phyloP scores from a whole-genome alignment of 345 rosid species.

The Eutrema japonicum region DNA sequence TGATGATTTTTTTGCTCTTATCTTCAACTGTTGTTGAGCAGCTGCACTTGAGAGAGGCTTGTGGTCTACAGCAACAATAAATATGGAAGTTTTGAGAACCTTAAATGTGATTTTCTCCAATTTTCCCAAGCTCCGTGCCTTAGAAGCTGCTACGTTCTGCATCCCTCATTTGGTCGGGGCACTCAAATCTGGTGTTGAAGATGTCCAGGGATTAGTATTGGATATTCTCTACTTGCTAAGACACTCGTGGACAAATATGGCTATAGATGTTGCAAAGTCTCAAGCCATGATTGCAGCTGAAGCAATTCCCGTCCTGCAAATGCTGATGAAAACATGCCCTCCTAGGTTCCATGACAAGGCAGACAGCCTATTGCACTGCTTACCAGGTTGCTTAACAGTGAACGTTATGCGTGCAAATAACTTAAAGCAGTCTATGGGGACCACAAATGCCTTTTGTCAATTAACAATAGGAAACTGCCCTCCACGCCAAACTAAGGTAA shows the following conservation, averaged over 20 bases:
- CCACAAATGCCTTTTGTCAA: constrained; percentile 82
- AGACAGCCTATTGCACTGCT: constrained; percentile 81
- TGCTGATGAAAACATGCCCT: constrained; percentile 81
- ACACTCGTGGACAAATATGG: constrained; percentile 85
- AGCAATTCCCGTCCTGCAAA: constrained; percentile 81
- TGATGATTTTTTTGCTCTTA: not conserved
- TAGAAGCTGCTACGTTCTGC: constrained; percentile 90
- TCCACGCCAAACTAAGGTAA: constrained; percentile 86
- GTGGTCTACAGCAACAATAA: constrained; percentile 76
- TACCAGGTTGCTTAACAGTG: constrained; percentile 88
- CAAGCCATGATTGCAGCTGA: constrained; percentile 88
- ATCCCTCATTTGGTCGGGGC: constrained; percentile 85
- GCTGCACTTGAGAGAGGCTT: constrained; percentile 91
- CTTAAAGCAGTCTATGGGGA: constrained; percentile 80
- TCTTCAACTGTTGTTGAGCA: constrained; percentile 47
- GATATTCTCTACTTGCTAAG: constrained; percentile 77
- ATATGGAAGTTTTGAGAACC: constrained; percentile 71
- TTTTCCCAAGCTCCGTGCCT: constrained; percentile 81
- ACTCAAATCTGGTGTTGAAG: constrained; percentile 76
- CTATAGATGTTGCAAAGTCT: constrained; percentile 75
- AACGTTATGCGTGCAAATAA: constrained; percentile 78
- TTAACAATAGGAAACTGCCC: constrained; percentile 85
- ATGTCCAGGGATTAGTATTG: constrained; percentile 72
- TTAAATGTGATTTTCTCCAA: constrained; percentile 75
- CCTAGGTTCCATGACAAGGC: constrained; percentile 87